Base-by-base conservation (phyloP, 2,329 filamentous ascomycete species). In the Arachnopeziza araneosa region DNA sequence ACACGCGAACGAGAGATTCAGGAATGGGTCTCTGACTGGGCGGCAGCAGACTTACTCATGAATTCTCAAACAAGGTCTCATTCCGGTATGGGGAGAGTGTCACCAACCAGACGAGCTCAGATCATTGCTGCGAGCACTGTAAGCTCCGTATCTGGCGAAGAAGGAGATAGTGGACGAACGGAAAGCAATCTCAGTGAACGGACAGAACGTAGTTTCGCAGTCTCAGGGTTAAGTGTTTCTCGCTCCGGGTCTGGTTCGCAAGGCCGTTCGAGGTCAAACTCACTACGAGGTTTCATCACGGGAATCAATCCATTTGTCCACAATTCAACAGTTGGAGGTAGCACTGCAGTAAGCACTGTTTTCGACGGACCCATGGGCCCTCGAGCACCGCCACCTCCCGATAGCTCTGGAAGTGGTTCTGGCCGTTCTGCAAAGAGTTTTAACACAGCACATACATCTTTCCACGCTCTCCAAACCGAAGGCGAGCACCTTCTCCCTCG, bases 21-120 rank as follows among this genome's bases (percentile, higher is more conserved):
- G 44, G 67, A 72, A 67, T 74, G 72, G 72, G 69, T 73, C n/a
- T 62, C 67, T 8, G 72, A 74, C 56, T 74, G 72, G 72, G 72
- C 70, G 1, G 69, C 68, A 8, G 72, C 71, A 19, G 71, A 72
- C 63, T 66, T 68, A 7, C 60, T 72, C 2, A 60, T 73, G 24
- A 66, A 65, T 22, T 63, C 69, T 5, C 70, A 71, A 60, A 61
- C 64, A 12, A 62, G 61, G n/a, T 62, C 61, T 17, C 67, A 71
- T 48, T 72, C 71, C 8, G 60, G 60, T 19, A 59, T 65, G 12
- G 71, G 71, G 7, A 65, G 70, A 22, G 55, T 67, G 19, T 73
- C 70, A n/a, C 72, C 71, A 3, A 69, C 66, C 2, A 66, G 70
- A 26, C 61, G 69, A 23, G 69, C 69, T 14, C 68, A 70, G 50